Percentiles rank a stretch among this genome's conserved stretches.
phyloP scores from a whole-genome alignment of 169 alveolate species.

The Plasmodium falciparum region DNA sequence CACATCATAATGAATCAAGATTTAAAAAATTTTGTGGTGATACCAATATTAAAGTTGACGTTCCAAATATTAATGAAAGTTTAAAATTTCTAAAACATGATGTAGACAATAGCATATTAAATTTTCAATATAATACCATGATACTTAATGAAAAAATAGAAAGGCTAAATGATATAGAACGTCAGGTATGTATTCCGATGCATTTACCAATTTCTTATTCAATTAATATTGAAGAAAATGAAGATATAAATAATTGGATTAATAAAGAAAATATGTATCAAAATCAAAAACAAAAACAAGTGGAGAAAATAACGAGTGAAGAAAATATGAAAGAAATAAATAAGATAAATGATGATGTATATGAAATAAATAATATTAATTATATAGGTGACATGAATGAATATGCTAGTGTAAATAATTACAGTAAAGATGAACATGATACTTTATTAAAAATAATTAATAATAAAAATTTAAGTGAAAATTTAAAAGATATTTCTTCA shows the following conservation, averaged over 20 bases:
- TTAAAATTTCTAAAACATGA: conserved; percentile 60
- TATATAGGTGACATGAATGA: neutral
- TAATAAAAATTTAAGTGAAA: conserved; percentile 18
- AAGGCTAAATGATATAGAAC: conserved; percentile 49
- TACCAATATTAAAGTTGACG: conserved; percentile 37
- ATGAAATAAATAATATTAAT: neutral
- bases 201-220: conserved; percentile 41
- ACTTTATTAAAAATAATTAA: neutral
- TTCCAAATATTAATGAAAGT: conserved; percentile 40
- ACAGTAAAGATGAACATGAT: neutral
- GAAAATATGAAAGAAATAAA: too few species aligned
- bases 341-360: neutral
- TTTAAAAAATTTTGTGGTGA: conserved; percentile 48
- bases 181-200: conserved; percentile 52
- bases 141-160: conserved; percentile 50
- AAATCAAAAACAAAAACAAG: conserved; percentile 5
- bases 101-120: conserved; percentile 34
- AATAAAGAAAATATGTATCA: conserved; percentile 15
- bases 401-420: neutral
- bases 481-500: conserved; percentile 36
- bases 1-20: conserved; percentile 42
- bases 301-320: too few species aligned
- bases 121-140: conserved; percentile 45
- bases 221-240: conserved; percentile 43
- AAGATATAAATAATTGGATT: conserved; percentile 38